phyloP scores from a whole-genome alignment of 768 basidiomycete genomes.

The Rhizopogon rudus region DNA sequence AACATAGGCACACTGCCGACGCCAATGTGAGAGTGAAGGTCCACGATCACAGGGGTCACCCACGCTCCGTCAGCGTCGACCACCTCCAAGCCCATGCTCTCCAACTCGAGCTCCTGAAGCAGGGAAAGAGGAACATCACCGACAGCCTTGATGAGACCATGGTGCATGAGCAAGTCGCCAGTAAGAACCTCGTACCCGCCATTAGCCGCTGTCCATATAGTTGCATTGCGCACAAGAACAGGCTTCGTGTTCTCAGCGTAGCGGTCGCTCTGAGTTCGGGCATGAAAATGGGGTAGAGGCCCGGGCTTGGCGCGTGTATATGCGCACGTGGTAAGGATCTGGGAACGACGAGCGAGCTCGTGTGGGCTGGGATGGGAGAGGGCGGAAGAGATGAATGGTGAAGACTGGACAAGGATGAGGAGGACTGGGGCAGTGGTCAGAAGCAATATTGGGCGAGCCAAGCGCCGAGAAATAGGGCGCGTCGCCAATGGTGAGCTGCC shows the following conservation, averaged over 20 bases:
- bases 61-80: slow-evolving; percentile 66
- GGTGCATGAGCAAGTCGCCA: slow-evolving; percentile 67
- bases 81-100: slow-evolving; percentile 36
- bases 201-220: slow-evolving; percentile 74
- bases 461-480: background rate
- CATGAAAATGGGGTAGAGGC: slow-evolving; percentile 40
- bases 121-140: slow-evolving; percentile 35
- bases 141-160: slow-evolving; percentile 59
- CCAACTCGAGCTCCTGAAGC: slow-evolving; percentile 18
- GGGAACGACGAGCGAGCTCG: slow-evolving; percentile 9
- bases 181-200: slow-evolving; percentile 63
- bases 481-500: background rate
- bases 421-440: background rate
- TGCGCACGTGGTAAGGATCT: slow-evolving; percentile 39
- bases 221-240: slow-evolving; percentile 67
- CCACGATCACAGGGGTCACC: slow-evolving; percentile 74
- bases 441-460: background rate
- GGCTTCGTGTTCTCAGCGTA: slow-evolving; percentile 58
- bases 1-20: slow-evolving; percentile 32
- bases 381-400: background rate
- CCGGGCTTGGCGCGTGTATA: slow-evolving; percentile 36
- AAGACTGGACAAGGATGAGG: background rate
- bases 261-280: slow-evolving; percentile 56
- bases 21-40: slow-evolving; percentile 45
- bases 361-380: background rate